These are phyloP conservation scores for Hypoxylon perforatum DNA, from an alignment of 495 filamentous ascomycete species.

Conservation along the genomic window DNA sequence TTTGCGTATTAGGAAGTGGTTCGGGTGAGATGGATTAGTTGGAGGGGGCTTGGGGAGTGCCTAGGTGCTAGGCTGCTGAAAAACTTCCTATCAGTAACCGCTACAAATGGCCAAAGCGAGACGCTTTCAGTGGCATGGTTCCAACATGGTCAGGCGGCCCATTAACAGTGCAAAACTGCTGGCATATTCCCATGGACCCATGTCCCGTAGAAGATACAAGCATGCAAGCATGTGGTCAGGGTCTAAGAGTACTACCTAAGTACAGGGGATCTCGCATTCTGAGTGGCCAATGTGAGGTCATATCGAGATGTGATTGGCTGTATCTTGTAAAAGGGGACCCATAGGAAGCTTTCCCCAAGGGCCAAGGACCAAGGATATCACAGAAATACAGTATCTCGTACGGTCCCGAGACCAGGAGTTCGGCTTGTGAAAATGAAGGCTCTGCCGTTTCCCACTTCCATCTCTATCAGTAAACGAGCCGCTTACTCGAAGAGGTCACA, in stretches of 20 bases:
- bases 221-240: slow-evolving; percentile 15
- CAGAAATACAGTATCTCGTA: slow-evolving; percentile 26
- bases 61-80: slow-evolving; percentile 36
- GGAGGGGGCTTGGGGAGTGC: slow-evolving; percentile 5
- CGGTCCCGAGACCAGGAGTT: slow-evolving; percentile 15
- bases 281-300: slow-evolving; percentile 27
- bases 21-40: slow-evolving; percentile 2
- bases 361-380: slow-evolving; percentile 16
- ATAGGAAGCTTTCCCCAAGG: slow-evolving; percentile 29
- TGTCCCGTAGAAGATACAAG: slow-evolving; percentile 11
- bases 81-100: slow-evolving; percentile 28
- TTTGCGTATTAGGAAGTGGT: slow-evolving; percentile 2
- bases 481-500: slow-evolving; percentile 26
- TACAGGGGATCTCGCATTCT: slow-evolving; percentile 23
- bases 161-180: slow-evolving; percentile 4
- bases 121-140: slow-evolving; percentile 25
- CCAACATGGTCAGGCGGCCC: slow-evolving; percentile 35
- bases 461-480: slow-evolving; percentile 20
- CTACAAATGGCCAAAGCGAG: slow-evolving; percentile 19
- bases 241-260: slow-evolving; percentile 13
- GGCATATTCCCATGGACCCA: slow-evolving; percentile 7
- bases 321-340: slow-evolving; percentile 14
- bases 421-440: slow-evolving; percentile 39
- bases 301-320: slow-evolving; percentile 15
- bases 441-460: slow-evolving; percentile 1